These are phyloP conservation scores for Suillus alpinus DNA, from an alignment of 768 basidiomycete genomes.

Conservation along the genomic window DNA sequence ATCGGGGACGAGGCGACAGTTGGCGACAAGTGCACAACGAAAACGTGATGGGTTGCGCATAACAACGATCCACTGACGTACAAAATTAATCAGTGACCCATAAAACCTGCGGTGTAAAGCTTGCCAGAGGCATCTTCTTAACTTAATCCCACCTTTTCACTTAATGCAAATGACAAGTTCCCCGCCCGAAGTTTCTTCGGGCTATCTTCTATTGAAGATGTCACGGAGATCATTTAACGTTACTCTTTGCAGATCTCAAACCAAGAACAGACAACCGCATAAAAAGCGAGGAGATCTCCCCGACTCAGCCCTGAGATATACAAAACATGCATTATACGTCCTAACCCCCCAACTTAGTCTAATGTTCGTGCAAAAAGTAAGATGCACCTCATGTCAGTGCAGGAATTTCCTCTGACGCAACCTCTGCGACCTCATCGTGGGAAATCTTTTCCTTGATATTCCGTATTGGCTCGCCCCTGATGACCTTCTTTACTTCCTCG, in stretches of 20 bases:
- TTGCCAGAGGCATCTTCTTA: neutral
- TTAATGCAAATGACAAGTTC: neutral
- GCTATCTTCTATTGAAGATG: neutral
- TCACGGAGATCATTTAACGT: neutral
- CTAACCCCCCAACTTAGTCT: slow-evolving; percentile 9
- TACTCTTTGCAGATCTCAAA: neutral
- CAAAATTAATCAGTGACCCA: neutral
- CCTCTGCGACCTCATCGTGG: slow-evolving; percentile 36
- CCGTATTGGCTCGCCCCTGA: slow-evolving; percentile 80
- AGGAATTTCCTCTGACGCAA: slow-evolving; percentile 6
- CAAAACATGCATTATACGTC: slow-evolving; percentile 13
- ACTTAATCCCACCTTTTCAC: neutral
- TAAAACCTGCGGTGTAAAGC: neutral
- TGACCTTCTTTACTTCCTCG: slow-evolving; percentile 83
- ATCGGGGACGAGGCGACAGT: neutral
- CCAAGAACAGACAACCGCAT: neutral
- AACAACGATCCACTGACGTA: slow-evolving; percentile 1
- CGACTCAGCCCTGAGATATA: slow-evolving; percentile 6
- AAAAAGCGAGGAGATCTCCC: neutral
- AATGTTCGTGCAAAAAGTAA: slow-evolving; percentile 4
- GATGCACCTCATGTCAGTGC: slow-evolving; percentile 11
- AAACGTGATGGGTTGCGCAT: neutral
- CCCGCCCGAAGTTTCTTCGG: neutral
- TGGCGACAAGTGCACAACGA: neutral
- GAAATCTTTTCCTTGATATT: slow-evolving; percentile 63